These are phyloP conservation scores for Alliaria petiolata DNA, from an alignment of 345 rosid genomes.

Conservation along the genomic window DNA sequence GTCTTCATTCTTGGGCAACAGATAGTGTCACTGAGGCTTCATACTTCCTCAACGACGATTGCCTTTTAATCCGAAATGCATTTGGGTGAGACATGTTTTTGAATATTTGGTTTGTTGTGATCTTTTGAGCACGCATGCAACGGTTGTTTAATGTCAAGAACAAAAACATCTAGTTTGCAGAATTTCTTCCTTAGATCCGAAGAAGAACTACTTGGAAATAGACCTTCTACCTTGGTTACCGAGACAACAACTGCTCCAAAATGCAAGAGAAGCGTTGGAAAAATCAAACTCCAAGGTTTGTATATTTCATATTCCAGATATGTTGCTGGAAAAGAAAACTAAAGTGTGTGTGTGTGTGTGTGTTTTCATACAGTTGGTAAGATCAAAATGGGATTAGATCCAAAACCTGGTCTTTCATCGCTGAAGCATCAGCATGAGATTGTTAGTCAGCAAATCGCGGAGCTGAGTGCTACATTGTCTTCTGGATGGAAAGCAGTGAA, in stretches of 20 bases:
- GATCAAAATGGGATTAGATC: slow-evolving; percentile 61
- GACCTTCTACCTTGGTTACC: slow-evolving; percentile 43
- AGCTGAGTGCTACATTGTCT: slow-evolving; percentile 46
- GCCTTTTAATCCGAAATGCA: slow-evolving; percentile 56
- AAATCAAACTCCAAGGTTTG: slow-evolving; percentile 84
- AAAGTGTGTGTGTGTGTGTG: not conserved
- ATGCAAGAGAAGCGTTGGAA: slow-evolving; percentile 60
- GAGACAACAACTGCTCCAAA: slow-evolving; percentile 51
- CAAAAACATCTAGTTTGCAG: slow-evolving; percentile 46
- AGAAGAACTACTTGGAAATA: slow-evolving; percentile 65
- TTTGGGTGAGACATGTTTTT: slow-evolving; percentile 29
- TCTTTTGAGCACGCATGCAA: not conserved
- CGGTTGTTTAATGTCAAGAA: not conserved
- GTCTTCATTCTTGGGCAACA: slow-evolving; percentile 75
- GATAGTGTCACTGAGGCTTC: slow-evolving; percentile 63
- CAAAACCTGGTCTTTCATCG: slow-evolving; percentile 61
- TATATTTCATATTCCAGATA: not conserved
- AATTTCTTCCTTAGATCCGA: slow-evolving; percentile 61
- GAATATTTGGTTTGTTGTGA: not conserved
- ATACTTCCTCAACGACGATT: slow-evolving; percentile 68
- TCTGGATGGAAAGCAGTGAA: slow-evolving; percentile 65
- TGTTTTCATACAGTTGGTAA: slow-evolving; percentile 65
- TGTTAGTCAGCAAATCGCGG: slow-evolving; percentile 45
- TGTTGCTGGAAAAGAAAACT: not conserved
- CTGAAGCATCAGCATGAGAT: slow-evolving; percentile 46